phyloP scores from a whole-genome alignment of 202 grass and related monocot genomes.

The Digitaria exilis region DNA sequence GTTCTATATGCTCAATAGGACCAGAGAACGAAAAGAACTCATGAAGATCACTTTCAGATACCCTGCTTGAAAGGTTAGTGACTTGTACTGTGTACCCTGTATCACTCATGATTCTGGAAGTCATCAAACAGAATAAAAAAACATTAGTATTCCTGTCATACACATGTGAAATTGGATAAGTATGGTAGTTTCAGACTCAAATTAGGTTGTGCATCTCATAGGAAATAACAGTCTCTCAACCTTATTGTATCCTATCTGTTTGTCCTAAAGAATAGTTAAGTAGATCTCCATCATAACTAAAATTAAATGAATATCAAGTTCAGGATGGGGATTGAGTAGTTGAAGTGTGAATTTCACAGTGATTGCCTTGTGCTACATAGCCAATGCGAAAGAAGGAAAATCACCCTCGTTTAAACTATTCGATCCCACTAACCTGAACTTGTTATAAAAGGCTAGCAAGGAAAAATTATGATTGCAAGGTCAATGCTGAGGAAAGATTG shows the following conservation, averaged over 20 bases:
- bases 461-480: not conserved
- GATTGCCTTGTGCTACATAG: not conserved
- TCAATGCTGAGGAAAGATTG: constrained; percentile 12
- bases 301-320: constrained; percentile 13
- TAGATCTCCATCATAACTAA: constrained; percentile 30
- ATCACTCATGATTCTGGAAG: constrained; percentile 74
- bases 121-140: constrained; percentile 22
- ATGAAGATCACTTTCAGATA: constrained; percentile 75
- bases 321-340: not conserved
- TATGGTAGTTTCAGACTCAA: not conserved
- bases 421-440: not conserved
- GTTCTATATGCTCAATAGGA: constrained; percentile 89
- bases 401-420: not conserved
- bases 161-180: not conserved
- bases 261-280: constrained; percentile 27
- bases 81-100: constrained; percentile 79
- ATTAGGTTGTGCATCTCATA: not conserved
- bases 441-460: not conserved
- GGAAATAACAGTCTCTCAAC: not conserved
- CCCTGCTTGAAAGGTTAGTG: constrained; percentile 75
- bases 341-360: not conserved
- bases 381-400: not conserved
- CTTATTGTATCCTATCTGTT: not conserved
- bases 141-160: constrained; percentile 21
- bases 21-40: constrained; percentile 98